Base-by-base conservation (phyloP, 805 yeast genomes). In the Metschnikowia henanensis region DNA sequence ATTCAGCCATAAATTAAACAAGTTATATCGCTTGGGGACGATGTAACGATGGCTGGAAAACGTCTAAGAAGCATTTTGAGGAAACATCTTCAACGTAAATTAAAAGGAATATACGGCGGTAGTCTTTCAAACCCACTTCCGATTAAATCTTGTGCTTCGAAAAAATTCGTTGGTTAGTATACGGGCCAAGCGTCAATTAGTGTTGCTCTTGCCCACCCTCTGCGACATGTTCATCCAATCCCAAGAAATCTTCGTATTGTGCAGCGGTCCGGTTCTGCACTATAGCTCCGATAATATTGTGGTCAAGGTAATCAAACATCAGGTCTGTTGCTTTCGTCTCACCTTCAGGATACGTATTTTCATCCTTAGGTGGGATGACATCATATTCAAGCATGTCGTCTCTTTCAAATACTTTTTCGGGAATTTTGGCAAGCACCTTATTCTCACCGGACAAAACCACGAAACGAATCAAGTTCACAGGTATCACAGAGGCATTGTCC, bases 361-460 rank as follows among this genome's bases (percentile, higher is more conserved):
- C 44, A 39, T 62, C 65, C 32, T 53, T 52, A 1, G 95, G 94
- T 2, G 95, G 91, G 18, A 86, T 59, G 2, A 84, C 76, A 60
- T 86, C 95, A 57, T 76, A 86, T 52, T 86, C 95, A 56, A 69
- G 80, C 13, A 81, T 72, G 43, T 83, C 84, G 42, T 81, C 72
- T 20, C 75, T 59, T 2, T 75, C 73, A 86, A 89, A 86, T 19
- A 84, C 71, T 2, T 62, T 53, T 20, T 71, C 56, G 0, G 95
- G 95, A 19, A 85, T 70, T 51, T 78, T 76, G 1, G 87, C 87
- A 85, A 86, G 80, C 1, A 83, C 74, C 32, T 79, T 75, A 19
- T 79, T 80, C 59, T 85, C 94, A 15, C 85, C 87, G 0, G 90
- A 82, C 32, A 86, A 62, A 25, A 86, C 73, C 2, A 81, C 83